Percentiles rank a stretch among this genome's conserved stretches.
Conservation (phyloP, 2,329 filamentous ascomycete species). For the Colletotrichum echinochloae region DNA sequence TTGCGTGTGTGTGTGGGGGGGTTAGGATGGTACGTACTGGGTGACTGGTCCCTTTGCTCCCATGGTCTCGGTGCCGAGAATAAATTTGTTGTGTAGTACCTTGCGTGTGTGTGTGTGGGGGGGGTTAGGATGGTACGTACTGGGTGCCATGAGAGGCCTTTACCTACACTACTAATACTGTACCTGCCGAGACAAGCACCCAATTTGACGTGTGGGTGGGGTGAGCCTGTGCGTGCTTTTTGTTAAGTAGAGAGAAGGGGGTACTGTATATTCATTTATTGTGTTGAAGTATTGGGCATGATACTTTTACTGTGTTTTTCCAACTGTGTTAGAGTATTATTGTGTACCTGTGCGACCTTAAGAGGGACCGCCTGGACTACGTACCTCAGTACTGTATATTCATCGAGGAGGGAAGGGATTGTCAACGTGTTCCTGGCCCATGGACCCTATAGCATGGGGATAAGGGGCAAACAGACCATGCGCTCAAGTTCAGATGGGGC, state of each 20-base stretch:
- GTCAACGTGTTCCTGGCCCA: conserved; percentile 7
- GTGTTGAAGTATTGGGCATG: too few species aligned
- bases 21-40: too few species aligned
- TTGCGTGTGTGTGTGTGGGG: neutral
- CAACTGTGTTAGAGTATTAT: too few species aligned
- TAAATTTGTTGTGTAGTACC: neutral
- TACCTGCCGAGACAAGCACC: conserved; percentile 27
- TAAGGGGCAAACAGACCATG: neutral
- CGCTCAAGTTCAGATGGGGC: conserved; percentile 1
- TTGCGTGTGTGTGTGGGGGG: neutral
- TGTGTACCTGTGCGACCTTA: too few species aligned
- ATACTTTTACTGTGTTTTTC: too few species aligned
- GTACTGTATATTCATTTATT: too few species aligned
- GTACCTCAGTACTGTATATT: neutral
- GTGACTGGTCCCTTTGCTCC: conserved; percentile 6
- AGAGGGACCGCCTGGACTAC: too few species aligned
- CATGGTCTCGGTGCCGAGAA: conserved; percentile 16
- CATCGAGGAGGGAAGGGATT: conserved; percentile 7
- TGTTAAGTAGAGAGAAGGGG: neutral
- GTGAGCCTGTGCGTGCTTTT: conserved; percentile 28
- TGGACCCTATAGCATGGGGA: conserved; percentile 1
- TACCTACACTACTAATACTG: too few species aligned
- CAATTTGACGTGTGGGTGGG: conserved; percentile 20
- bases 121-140: too few species aligned
- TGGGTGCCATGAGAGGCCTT: conserved; percentile 16